phyloP scores from a whole-genome alignment of 768 basidiomycete species.

The Boletus patriciae region DNA sequence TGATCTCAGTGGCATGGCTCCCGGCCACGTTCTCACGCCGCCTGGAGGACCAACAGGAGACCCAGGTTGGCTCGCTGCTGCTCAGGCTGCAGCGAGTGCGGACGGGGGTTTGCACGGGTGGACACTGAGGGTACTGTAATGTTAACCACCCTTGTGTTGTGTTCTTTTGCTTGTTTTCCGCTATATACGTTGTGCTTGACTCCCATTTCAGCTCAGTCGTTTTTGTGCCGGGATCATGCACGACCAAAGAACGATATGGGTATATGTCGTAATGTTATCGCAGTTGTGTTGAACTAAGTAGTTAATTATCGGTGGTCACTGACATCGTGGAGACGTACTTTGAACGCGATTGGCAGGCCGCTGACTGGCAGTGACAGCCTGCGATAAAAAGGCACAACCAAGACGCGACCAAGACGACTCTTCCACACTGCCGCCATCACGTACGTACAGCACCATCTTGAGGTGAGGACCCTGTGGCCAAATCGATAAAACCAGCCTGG shows the following conservation, averaged over 20 bases:
- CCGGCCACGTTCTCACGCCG: slow-evolving; percentile 46
- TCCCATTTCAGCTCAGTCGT: slow-evolving; percentile 8
- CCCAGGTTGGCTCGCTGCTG: slow-evolving; percentile 71
- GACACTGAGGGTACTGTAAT: slow-evolving; percentile 77
- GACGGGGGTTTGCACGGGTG: slow-evolving; percentile 73
- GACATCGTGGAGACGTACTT: slow-evolving; percentile 16
- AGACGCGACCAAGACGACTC: neutral
- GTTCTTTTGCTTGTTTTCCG: slow-evolving; percentile 26
- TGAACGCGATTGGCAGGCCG: slow-evolving; percentile 13
- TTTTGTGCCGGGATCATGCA: slow-evolving; percentile 8
- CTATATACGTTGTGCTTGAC: slow-evolving; percentile 28
- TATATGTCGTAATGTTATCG: slow-evolving; percentile 29
- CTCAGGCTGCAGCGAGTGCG: slow-evolving; percentile 63
- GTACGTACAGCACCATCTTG: slow-evolving; percentile 11
- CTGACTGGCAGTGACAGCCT: neutral
- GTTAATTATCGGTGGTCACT: slow-evolving; percentile 7
- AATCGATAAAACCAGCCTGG: slow-evolving; percentile 19
- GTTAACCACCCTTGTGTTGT: slow-evolving; percentile 24
- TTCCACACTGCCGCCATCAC: slow-evolving; percentile 7
- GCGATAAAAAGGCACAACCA: slow-evolving; percentile 14
- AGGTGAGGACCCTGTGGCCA: slow-evolving; percentile 22
- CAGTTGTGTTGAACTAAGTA: slow-evolving; percentile 9
- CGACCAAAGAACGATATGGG: slow-evolving; percentile 11
- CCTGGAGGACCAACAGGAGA: slow-evolving; percentile 49
- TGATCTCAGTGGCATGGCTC: slow-evolving; percentile 54